Evolutionary conservation across 1,139 yeast species (phyloP), one percentile per base, ranked within the genome.

Genomic region (Scheffersomyces quercinus): DNA sequence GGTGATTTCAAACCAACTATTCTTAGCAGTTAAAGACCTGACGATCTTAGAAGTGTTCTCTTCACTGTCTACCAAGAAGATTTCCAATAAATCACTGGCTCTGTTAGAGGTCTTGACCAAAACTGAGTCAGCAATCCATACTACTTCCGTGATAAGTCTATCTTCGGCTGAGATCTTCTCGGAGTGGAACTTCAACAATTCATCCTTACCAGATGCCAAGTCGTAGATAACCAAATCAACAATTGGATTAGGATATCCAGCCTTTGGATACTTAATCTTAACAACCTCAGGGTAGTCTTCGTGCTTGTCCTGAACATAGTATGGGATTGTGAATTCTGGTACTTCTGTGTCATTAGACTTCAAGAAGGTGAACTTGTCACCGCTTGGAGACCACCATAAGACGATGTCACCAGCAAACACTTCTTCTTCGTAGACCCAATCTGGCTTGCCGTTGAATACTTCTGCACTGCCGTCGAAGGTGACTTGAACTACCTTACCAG

Each of bases 1-100:
- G 7, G 88, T 79, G 33, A 91, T 82, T 60, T 93, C 99, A 71
- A 91, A 89, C 77, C 88, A 79, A 9, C 81, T 73, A 13, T 77
- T 68, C 37, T 73, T 67, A 3, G 72, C 69, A 2, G 50, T 49
- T 39, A 63, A 65, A 3, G 70, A 60, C 47, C 83, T 66, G 10
- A 74, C 64, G 36, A 63, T 69, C 36, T 48, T 52, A 32, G 73
- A 61, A 0, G 59, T 47, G 28, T 63, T 54, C 15, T 37, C 58
- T 38, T 49, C 52, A 20, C 70, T 65, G 49, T 70, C 66, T 36
- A 70, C 69, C 44, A 63, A 75, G 60, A 60, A 74, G 38, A 64
- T 67, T 48, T 68, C 77, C 47, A 60, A 62, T 43, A 61, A 64
- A 53, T 69, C 80, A 51, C 78, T 71, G 26, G 67, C 72, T 68